phyloP scores from a whole-genome alignment of 1,284 basidiomycete species.

The Ceratobasidium sp. region DNA sequence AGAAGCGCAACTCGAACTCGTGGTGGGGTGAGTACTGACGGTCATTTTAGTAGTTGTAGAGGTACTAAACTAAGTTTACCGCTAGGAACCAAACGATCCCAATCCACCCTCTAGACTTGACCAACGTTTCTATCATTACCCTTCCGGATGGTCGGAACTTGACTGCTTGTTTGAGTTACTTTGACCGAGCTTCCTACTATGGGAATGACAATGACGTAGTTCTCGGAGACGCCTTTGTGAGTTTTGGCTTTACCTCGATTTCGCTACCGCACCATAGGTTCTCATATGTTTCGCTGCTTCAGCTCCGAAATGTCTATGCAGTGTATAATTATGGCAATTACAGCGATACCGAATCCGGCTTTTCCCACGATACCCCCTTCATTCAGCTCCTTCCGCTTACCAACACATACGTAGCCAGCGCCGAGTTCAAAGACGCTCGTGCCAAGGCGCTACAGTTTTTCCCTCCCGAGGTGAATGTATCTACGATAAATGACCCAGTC shows the following conservation, averaged over 20 bases:
- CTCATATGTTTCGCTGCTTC: neutral
- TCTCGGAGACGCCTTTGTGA: conserved; percentile 29
- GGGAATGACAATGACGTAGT: conserved; percentile 17
- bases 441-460: neutral
- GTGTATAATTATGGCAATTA: conserved; percentile 30
- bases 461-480: conserved; percentile 16
- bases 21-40: conserved; percentile 10
- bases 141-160: neutral
- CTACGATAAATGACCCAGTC: conserved; percentile 22
- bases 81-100: conserved; percentile 9
- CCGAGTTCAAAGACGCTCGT: conserved; percentile 16
- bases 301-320: conserved; percentile 38
- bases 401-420: conserved; percentile 7
- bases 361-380: neutral
- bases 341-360: conserved; percentile 1
- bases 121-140: neutral
- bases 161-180: conserved; percentile 14
- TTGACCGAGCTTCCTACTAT: neutral
- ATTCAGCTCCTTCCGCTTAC: conserved; percentile 30
- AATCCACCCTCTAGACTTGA: conserved; percentile 9
- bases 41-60: neutral
- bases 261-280: too few species aligned
- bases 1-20: conserved; percentile 11
- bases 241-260: neutral
- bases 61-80: neutral